phyloP scores from a whole-genome alignment of 2,329 filamentous ascomycete genomes.

The Fusarium sublunatum region DNA sequence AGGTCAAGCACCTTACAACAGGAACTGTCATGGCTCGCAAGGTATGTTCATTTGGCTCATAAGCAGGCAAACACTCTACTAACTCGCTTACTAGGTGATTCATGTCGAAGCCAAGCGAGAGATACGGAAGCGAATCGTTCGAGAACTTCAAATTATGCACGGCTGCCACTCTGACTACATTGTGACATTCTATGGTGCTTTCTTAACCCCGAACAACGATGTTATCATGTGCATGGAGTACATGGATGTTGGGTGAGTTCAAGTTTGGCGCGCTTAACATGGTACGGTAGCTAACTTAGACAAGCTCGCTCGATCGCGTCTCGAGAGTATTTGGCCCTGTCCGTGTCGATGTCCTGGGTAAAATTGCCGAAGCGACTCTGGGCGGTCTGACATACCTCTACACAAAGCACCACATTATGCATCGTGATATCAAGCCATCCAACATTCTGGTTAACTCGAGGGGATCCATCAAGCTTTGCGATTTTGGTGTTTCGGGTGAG shows the following conservation, averaged over 20 bases:
- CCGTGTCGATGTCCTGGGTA: constrained; percentile 94
- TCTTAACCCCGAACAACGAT: constrained; percentile 95
- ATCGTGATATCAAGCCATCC: constrained; percentile 97
- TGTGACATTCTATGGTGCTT: constrained; percentile 97
- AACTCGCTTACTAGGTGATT: constrained; percentile 74
- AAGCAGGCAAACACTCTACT: constrained; percentile 15
- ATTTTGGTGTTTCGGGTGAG: constrained; percentile 98
- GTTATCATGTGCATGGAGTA: constrained; percentile 99
- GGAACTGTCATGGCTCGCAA: constrained; percentile 98
- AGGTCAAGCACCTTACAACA: constrained; percentile 93
- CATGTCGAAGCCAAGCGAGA: constrained; percentile 98
- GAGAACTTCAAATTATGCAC: constrained; percentile 98
- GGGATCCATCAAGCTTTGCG: constrained; percentile 95
- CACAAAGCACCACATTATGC: constrained; percentile 96
- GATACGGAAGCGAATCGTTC: constrained; percentile 94
- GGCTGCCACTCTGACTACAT: constrained; percentile 97
- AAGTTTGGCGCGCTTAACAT: no score
- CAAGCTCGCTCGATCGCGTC: constrained; percentile 89
- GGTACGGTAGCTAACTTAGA: constrained; percentile 16
- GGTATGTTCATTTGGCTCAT: constrained; percentile 62
- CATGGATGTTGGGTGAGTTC: constrained; percentile 94
- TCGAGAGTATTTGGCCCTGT: constrained; percentile 95
- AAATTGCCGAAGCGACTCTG: constrained; percentile 95
- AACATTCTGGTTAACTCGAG: constrained; percentile 96
- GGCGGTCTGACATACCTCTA: constrained; percentile 96